Evolutionary conservation across 768 basidiomycete species (phyloP), one percentile per base, ranked within the genome.

Genomic region (Serendipita sp.): DNA sequence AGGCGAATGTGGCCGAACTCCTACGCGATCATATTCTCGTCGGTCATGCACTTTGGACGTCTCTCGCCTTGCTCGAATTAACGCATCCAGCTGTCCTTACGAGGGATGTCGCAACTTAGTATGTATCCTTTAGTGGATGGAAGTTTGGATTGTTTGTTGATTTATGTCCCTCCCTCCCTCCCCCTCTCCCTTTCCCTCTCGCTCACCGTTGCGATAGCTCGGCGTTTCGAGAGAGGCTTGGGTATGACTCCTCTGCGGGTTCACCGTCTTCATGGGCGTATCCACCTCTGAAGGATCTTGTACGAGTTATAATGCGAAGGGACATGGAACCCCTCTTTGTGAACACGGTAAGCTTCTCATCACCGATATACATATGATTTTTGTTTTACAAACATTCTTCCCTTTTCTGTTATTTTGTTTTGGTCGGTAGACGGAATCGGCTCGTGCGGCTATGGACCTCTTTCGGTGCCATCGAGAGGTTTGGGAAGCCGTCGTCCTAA

Each of bases 311-410:
- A 10, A 60, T 60, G 56, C 56, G 28, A 16, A 30, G 56, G 16
- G 56, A 60, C 10, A 60, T 60, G 56, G 56, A 60, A 2, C 56
- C 56, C 56, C 28, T 60, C 10, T 60, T 60, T 35, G 24, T 60
- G 24, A 60, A 60, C n/a, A 60, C 56, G 1, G 56, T 60, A 2
- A n/a, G 10, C n/a, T 11, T 46, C 45, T 46, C 45, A 11, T 46
- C 45, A 11, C 45, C 45, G 45, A 46, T 11, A 11, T 11, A 24
- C 24, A 24, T 24, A 18, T 11, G 1, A 46, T 18, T 46, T 18
- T 18, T 46, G 45, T 46, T 18, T 46, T 46, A 24, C 1, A 1
- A 24, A 24, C 24, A 24, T 24, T 1, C 13, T 11, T 18, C 45
- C n/a, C n/a, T 46, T 18, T 46, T 2, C 48, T 51, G 8, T 18